Conservation (phyloP, 345 rosid species). For the Angophora floribunda region DNA sequence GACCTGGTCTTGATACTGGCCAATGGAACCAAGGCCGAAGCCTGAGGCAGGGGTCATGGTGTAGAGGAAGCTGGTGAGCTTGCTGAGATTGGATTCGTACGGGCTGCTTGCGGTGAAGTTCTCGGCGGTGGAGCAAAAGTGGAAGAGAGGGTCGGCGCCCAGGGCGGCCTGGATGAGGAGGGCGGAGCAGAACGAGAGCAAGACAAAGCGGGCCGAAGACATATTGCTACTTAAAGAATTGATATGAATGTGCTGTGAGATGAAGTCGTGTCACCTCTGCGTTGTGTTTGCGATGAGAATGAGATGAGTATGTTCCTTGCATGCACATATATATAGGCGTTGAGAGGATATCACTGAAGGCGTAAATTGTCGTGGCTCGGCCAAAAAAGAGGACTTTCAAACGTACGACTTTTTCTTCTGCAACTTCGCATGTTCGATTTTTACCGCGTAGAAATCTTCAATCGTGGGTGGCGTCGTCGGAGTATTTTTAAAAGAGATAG, state of each 20-base stretch:
- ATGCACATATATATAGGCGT: background rate
- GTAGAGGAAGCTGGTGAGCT: constrained; percentile 4
- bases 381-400: background rate
- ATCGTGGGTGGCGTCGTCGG: background rate
- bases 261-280: background rate
- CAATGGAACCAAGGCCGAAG: constrained; percentile 7
- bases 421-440: background rate
- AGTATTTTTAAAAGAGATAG: background rate
- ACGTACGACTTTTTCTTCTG: background rate
- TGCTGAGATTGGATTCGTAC: constrained; percentile 17
- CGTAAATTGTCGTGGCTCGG: background rate
- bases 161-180: constrained; percentile 14
- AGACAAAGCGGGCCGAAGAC: constrained; percentile 1
- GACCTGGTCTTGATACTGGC: constrained; percentile 1
- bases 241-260: background rate
- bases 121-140: constrained; percentile 29
- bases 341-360: background rate
- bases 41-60: constrained; percentile 12
- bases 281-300: background rate
- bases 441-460: background rate
- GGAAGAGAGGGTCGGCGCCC: constrained; percentile 28
- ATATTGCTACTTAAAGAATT: background rate
- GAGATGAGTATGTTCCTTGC: background rate
- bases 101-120: constrained; percentile 23
- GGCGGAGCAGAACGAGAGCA: background rate